A percentile compares a stretch with the other conserved stretches of the same genome.
Evolutionary conservation across 2,329 filamentous ascomycete genomes (phyloP).

Genomic region (Leptographium galeiforme): DNA sequence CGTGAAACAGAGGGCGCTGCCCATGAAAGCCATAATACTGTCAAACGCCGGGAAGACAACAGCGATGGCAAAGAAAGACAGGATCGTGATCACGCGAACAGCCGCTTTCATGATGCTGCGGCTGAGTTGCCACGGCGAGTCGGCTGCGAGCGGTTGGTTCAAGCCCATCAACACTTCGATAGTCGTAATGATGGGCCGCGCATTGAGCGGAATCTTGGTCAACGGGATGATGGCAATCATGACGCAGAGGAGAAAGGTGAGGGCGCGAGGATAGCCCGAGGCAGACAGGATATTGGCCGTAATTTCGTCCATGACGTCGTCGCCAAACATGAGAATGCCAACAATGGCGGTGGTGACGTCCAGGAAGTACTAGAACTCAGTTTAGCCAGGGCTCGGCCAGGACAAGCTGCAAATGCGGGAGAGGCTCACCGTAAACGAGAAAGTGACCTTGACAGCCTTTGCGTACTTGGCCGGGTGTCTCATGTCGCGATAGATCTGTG

Average conservation of each 20-base stretch:
- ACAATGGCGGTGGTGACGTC: slow-evolving; percentile 72
- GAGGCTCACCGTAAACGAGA: slow-evolving; percentile 18
- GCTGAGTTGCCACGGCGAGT: slow-evolving; percentile 39
- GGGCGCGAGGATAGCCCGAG: slow-evolving; percentile 55
- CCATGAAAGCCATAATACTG: slow-evolving; percentile 81
- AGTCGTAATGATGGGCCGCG: slow-evolving; percentile 76
- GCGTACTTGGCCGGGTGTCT: slow-evolving; percentile 68
- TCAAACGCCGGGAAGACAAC: slow-evolving; percentile 64
- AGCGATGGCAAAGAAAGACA: slow-evolving; percentile 65
- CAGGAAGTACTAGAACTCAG: slow-evolving; percentile 47
- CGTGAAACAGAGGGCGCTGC: slow-evolving; percentile 79
- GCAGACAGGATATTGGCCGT: slow-evolving; percentile 77
- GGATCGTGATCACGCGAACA: slow-evolving; percentile 52
- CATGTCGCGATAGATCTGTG: slow-evolving; percentile 48
- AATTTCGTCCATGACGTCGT: slow-evolving; percentile 74
- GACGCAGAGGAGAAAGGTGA: slow-evolving; percentile 69
- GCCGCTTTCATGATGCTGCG: slow-evolving; percentile 43
- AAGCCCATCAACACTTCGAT: slow-evolving; percentile 70
- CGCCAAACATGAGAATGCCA: slow-evolving; percentile 89
- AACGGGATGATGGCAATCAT: slow-evolving; percentile 88
- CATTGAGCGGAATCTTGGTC: slow-evolving; percentile 87
- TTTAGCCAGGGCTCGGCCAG: background rate
- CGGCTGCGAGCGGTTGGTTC: slow-evolving; percentile 34
- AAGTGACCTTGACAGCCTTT: slow-evolving; percentile 18
- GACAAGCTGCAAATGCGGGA: background rate